Conservation (phyloP, 2,329 filamentous ascomycete species). For the Beauveria asiatica region DNA sequence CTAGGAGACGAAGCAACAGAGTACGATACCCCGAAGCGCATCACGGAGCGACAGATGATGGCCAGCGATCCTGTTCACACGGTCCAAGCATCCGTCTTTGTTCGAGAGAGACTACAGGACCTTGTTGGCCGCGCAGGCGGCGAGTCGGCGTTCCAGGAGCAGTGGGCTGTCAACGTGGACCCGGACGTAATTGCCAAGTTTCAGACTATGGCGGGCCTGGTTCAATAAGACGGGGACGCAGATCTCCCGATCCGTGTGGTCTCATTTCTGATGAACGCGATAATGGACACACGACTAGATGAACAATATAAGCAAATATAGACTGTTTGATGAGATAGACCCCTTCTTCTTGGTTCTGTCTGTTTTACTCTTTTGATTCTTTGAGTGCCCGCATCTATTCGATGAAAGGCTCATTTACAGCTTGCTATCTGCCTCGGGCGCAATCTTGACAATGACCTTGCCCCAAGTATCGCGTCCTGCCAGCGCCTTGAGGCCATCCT, state of each 20-base stretch:
- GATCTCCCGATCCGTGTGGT: constrained; percentile 11
- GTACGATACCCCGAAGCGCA: constrained; percentile 48
- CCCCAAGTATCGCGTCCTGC: constrained; percentile 85
- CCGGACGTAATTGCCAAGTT: constrained; percentile 62
- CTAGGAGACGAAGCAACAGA: constrained; percentile 31
- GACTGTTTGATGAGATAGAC: not conserved
- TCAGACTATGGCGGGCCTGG: constrained; percentile 21
- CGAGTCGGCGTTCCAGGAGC: constrained; percentile 54
- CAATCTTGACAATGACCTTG: constrained; percentile 85
- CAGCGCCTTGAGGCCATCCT: constrained; percentile 66
- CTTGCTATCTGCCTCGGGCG: constrained; percentile 54
- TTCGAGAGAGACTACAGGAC: constrained; percentile 51
- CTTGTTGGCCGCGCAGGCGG: constrained; percentile 55
- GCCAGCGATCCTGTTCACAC: constrained; percentile 59
- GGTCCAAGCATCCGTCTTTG: constrained; percentile 55
- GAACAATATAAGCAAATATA: not conserved
- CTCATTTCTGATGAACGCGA: not conserved
- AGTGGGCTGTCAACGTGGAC: constrained; percentile 69
- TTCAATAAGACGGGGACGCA: constrained; percentile 12
- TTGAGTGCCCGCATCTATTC: not conserved
- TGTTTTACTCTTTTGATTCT: not conserved
- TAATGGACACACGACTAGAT: constrained; percentile 3
- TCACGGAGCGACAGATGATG: constrained; percentile 43
- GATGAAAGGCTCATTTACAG: constrained; percentile 27
- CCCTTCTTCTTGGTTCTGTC: not conserved